Conservation (phyloP, 768 basidiomycete genomes). For the Podaxis sp. region DNA sequence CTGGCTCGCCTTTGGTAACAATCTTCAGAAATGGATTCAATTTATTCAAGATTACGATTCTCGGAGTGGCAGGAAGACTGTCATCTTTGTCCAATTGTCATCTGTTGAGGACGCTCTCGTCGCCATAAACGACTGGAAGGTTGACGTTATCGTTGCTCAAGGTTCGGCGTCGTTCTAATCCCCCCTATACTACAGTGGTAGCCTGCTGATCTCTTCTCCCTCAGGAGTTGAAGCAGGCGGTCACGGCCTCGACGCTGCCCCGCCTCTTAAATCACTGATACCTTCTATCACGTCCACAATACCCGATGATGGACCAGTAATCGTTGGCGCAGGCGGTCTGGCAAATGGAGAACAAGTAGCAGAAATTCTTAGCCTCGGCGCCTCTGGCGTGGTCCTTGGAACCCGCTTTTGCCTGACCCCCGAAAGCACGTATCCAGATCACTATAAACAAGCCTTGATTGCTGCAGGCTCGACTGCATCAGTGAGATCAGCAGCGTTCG, state of each 20-base stretch:
- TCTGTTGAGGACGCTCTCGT: constrained; percentile 57
- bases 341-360: constrained; percentile 64
- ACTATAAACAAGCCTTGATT: constrained; percentile 52
- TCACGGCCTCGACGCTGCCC: constrained; percentile 58
- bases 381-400: constrained; percentile 70
- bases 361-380: constrained; percentile 63
- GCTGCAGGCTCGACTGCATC: constrained; percentile 43
- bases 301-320: constrained; percentile 40
- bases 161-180: constrained; percentile 36
- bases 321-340: constrained; percentile 78
- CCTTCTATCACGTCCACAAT: constrained; percentile 48
- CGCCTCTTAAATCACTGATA: constrained; percentile 60
- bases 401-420: constrained; percentile 72
- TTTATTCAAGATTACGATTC: constrained; percentile 54
- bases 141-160: constrained; percentile 77
- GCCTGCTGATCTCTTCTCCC: constrained; percentile 6
- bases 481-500: constrained; percentile 64
- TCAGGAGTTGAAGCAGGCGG: constrained; percentile 81
- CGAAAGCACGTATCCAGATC: constrained; percentile 57
- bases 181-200: not conserved
- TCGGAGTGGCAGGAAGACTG: constrained; percentile 35
- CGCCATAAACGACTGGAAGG: constrained; percentile 64
- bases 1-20: constrained; percentile 73
- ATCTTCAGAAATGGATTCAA: constrained; percentile 58
- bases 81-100: constrained; percentile 63